Percentiles rank a stretch among this genome's conserved stretches.
phyloP scores from a whole-genome alignment of 257 asterid species.

The Fraxinus anomala region DNA sequence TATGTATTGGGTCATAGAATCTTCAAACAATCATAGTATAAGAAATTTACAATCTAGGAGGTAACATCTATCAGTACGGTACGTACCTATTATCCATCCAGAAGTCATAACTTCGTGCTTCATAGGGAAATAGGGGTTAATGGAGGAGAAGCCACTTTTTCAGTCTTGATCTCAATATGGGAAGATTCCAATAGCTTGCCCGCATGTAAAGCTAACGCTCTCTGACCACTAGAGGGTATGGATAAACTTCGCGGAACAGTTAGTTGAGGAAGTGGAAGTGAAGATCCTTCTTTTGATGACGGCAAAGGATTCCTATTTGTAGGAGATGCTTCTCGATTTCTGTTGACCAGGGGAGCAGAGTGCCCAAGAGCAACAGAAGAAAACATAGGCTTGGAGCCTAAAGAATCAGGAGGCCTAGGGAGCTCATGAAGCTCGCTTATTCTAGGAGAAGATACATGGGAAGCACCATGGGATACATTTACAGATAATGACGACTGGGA shows the following conservation, averaged over 20 bases:
- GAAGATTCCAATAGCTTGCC: slow-evolving; percentile 63
- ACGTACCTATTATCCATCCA: slow-evolving; percentile 63
- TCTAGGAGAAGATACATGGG: slow-evolving; percentile 72
- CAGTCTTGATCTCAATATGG: slow-evolving; percentile 45
- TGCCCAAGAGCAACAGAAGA: slow-evolving; percentile 51
- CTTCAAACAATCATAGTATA: not conserved
- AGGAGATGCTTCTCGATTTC: slow-evolving; percentile 67
- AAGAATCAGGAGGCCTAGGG: slow-evolving; percentile 92
- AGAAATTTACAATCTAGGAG: not conserved
- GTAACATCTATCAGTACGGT: slow-evolving; percentile 7
- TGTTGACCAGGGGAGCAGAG: slow-evolving; percentile 73
- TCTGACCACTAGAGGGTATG: slow-evolving; percentile 67
- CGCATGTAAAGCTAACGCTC: slow-evolving; percentile 46
- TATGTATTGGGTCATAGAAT: too few relatives aligned
- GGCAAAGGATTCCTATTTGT: slow-evolving; percentile 48
- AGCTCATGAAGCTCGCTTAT: slow-evolving; percentile 95
- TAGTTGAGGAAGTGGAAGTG: slow-evolving; percentile 73
- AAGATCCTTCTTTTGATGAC: slow-evolving; percentile 57
- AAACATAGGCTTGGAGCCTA: slow-evolving; percentile 45
- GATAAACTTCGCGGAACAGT: slow-evolving; percentile 82
- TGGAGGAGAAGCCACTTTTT: slow-evolving; percentile 70
- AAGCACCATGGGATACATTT: slow-evolving; percentile 51
- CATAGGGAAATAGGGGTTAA: slow-evolving; percentile 72
- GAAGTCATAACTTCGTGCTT: slow-evolving; percentile 53
- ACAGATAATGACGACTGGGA: slow-evolving; percentile 40